phyloP scores from a whole-genome alignment of 2,329 filamentous ascomycete genomes.

The Alternaria ethzedia region DNA sequence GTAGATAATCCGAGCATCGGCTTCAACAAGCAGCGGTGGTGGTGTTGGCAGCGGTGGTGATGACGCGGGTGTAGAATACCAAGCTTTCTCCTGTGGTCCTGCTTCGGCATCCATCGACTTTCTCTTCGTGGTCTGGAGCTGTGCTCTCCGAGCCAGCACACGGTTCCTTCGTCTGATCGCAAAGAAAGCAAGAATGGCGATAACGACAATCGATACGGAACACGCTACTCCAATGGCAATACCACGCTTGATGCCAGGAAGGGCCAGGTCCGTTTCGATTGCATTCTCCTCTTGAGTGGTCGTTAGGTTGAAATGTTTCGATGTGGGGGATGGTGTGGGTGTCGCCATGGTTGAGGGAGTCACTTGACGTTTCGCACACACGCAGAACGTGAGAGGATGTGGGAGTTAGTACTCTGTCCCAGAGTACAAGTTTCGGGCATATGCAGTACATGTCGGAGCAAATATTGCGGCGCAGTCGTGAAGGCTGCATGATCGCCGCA shows the following conservation, averaged over 20 bases:
- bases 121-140: not conserved
- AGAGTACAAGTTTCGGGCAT: conserved; percentile 6
- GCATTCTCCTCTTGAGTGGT: not conserved
- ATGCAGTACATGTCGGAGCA: not conserved
- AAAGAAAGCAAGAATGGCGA: conserved; percentile 29
- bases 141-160: not conserved
- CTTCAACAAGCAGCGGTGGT: conserved; percentile 23
- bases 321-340: conserved; percentile 1
- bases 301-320: not conserved
- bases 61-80: not conserved
- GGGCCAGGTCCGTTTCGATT: conserved; percentile 9
- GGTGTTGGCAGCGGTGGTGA: not conserved
- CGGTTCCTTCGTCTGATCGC: conserved; percentile 29
- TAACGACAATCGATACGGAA: conserved; percentile 28
- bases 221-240: conserved; percentile 37
- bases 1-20: conserved; percentile 27
- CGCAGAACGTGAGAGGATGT: not conserved
- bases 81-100: conserved; percentile 22
- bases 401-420: not conserved
- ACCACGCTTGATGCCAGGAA: conserved; percentile 40
- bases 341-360: conserved; percentile 6
- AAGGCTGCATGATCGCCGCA: conserved; percentile 1
- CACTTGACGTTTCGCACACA: not conserved
- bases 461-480: conserved; percentile 15
- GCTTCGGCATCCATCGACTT: conserved; percentile 13